These are phyloP conservation scores for Ustilago curta DNA, from an alignment of 1,284 basidiomycete genomes.

Conservation along the genomic window DNA sequence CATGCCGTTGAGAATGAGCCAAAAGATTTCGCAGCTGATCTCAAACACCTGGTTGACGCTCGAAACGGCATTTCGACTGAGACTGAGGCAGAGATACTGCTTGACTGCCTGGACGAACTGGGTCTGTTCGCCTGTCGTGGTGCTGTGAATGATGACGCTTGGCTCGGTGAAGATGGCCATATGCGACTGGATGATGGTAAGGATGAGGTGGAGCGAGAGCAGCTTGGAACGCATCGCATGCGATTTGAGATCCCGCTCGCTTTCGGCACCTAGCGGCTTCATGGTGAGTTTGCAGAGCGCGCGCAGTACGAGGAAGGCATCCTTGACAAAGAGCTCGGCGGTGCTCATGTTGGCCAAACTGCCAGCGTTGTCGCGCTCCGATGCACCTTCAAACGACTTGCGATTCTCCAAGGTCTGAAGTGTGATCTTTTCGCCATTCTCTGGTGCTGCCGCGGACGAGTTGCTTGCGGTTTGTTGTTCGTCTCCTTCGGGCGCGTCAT, in stretches of 20 bases:
- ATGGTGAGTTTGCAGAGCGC: constrained; percentile 69
- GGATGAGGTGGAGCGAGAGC: constrained; percentile 66
- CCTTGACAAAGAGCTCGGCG: constrained; percentile 67
- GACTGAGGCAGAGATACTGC: constrained; percentile 79
- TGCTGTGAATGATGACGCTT: constrained; percentile 64
- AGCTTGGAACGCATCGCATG: constrained; percentile 69
- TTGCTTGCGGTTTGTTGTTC: constrained; percentile 25
- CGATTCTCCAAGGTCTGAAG: constrained; percentile 62
- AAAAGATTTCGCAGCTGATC: constrained; percentile 97
- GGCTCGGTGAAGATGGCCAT: constrained; percentile 66
- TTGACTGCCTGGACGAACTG: constrained; percentile 69
- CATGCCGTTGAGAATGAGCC: constrained; percentile 92
- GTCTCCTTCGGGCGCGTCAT: constrained; percentile 10
- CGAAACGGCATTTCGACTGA: constrained; percentile 95
- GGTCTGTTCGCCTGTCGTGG: constrained; percentile 66
- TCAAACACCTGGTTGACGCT: constrained; percentile 97
- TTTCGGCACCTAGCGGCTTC: constrained; percentile 67
- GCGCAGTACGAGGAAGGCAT: constrained; percentile 67
- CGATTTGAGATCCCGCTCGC: constrained; percentile 67
- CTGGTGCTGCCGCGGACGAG: constrained; percentile 4
- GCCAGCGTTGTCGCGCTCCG: constrained; percentile 58
- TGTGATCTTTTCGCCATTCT: constrained; percentile 55
- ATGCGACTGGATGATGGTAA: constrained; percentile 64
- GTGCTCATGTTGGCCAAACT: constrained; percentile 59
- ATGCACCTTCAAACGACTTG: constrained; percentile 65